These are phyloP conservation scores for Kodamaea arcana DNA, from an alignment of 1,139 yeast species.

Conservation along the genomic window DNA sequence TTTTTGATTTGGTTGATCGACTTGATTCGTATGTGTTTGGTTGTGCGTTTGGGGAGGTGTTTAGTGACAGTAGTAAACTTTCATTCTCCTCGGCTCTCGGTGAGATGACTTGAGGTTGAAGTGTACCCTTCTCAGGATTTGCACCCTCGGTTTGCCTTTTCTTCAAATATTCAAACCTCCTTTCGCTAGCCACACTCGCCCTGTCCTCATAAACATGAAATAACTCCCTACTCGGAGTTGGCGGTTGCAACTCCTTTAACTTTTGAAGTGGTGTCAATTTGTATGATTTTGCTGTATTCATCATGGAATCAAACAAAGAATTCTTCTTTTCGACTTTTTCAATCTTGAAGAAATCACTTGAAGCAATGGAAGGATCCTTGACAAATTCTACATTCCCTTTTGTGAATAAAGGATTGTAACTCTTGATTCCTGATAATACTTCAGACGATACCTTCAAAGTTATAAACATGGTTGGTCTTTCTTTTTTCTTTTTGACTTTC, in stretches of 20 bases:
- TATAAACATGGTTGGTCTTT: conserved; percentile 15
- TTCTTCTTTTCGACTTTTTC: conserved; percentile 1
- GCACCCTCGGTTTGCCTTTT: not conserved
- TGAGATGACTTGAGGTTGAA: not conserved
- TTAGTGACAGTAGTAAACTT: too few species aligned
- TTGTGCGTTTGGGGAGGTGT: not conserved
- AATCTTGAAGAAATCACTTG: conserved; percentile 14
- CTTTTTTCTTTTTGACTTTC: conserved; percentile 1
- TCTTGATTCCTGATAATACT: conserved; percentile 23
- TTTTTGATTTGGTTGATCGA: not conserved
- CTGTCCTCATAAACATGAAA: conserved; percentile 15
- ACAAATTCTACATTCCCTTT: conserved; percentile 16
- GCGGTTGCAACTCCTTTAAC: conserved; percentile 16
- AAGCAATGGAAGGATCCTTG: not conserved
- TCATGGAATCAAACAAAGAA: conserved; percentile 13
- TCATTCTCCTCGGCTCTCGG: too few species aligned
- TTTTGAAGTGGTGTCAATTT: conserved; percentile 17
- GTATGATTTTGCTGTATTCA: conserved; percentile 17
- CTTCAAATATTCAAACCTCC: too few species aligned
- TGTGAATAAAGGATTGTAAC: conserved; percentile 30
- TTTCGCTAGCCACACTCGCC: not conserved
- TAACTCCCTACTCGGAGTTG: conserved; percentile 10
- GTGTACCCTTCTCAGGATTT: not conserved
- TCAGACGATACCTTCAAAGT: conserved; percentile 25
- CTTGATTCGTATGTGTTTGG: not conserved